Evolutionary conservation across 495 filamentous ascomycete genomes (phyloP), one percentile per base, ranked within the genome.

Genomic region (Penicillium diatomitis): DNA sequence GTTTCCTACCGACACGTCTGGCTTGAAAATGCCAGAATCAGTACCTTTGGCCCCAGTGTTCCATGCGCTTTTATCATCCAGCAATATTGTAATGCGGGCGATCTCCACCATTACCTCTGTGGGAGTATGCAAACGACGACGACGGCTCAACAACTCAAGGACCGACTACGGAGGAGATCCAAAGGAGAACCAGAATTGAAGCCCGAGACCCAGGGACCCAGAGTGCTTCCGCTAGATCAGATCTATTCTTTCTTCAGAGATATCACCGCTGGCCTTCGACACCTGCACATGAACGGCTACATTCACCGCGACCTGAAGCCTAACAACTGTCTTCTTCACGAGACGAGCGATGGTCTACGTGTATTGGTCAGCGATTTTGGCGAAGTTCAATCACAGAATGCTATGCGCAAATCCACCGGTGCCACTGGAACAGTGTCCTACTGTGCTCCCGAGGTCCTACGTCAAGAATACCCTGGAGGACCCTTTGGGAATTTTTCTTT

Each of bases 181-280:
- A 85, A 78, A 41, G 75, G 73, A 2, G 74, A 84, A 42, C 61
- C 68, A 3, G 83, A 86, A 30, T 62, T 62, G 40, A 71, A 78
- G 4, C 48, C 64, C 5, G 69, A 76, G 20, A 44, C 78, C 6
- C 49, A 64, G 12, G 72, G 76, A 4, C 80, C 80, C 41, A 83
- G 88, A 28, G 80, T 69, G 50, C 75, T 98, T 27, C 71, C 80
- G 2, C 87, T 96, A 37, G 90, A 97, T 43, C 85, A 97, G 56
- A 96, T 98, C 29, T 92, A 95, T 55, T 92, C 90, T 3, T 88
- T 98, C 50, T 97, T 97, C 74, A 86, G 86, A 64, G 94, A 97
- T 58, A 91, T 97, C 55, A 89, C 90, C 0, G 89, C 88, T 0
- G 92, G 92, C 2, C 70, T 98, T 29, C 84, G 88, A 20, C 88